These are phyloP conservation scores for Fusarium citri DNA, from an alignment of 2,329 filamentous ascomycete genomes.

Conservation along the genomic window DNA sequence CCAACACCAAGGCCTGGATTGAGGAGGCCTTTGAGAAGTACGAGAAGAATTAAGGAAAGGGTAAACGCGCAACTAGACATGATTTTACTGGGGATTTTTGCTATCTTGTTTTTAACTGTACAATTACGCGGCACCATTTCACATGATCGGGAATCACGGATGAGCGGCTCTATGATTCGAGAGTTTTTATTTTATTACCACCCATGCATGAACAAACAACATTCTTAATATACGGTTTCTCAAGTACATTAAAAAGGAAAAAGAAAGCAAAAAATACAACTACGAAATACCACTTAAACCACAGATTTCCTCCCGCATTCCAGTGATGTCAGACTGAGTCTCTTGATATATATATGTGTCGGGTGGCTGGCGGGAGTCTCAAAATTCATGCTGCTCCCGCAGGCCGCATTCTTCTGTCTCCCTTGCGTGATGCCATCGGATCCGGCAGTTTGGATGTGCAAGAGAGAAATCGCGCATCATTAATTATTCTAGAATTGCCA, in stretches of 20 bases:
- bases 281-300: conserved; percentile 19
- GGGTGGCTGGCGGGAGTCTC: conserved; percentile 29
- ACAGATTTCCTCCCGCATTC: conserved; percentile 1
- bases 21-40: conserved; percentile 27
- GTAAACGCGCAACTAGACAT: conserved; percentile 23
- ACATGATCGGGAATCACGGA: conserved; percentile 40
- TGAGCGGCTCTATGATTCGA: conserved; percentile 38
- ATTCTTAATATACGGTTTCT: conserved; percentile 38
- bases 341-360: conserved; percentile 2
- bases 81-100: conserved; percentile 22
- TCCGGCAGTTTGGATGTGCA: neutral
- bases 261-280: conserved; percentile 11
- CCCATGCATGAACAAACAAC: conserved; percentile 29
- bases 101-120: conserved; percentile 19
- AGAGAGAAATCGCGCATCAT: neutral
- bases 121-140: conserved; percentile 30
- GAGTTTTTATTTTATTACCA: conserved; percentile 15
- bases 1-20: conserved; percentile 40
- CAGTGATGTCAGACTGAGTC: conserved; percentile 17
- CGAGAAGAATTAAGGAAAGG: conserved; percentile 3
- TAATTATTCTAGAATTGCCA: neutral
- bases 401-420: conserved; percentile 11
- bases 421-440: conserved; percentile 9
- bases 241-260: conserved; percentile 1
- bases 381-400: neutral